Base-by-base conservation (phyloP, 306 rosid genomes). In the Pyrus betulifolia region DNA sequence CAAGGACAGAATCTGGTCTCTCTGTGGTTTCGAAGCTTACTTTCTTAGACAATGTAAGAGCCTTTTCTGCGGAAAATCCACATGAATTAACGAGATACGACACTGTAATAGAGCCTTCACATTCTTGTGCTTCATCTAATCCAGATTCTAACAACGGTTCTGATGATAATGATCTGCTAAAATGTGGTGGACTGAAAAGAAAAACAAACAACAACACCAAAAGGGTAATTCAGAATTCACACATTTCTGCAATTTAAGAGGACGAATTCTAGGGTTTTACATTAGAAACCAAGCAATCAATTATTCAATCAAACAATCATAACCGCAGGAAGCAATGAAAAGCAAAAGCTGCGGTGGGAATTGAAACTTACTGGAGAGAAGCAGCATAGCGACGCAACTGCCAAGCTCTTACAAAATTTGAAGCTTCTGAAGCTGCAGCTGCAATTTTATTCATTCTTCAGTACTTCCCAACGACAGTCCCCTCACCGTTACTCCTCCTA, bases 71-170 rank as follows among this genome's bases (percentile, higher is more conserved):
- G 45, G 57, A 28, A n/a, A 76, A 65, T 22, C 79, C 67, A 58
- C 74, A 76, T 17, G 79, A 76, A 38, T 67, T 35, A 8, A 67
- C 40, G 80, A 76, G 80, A 30, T 23, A 67, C 6, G 60, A 68
- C 21, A 51, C 80, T 3, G 74, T 68, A 22, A 18, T 68, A 67
- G 45, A 68, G 25, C 28, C 74, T 25, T 61, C 33, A 12, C 13
- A 18, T 61, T 61, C 19, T 61, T 61, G 33, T 5, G 8, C 33
- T 61, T 25, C 27, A 18, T 70, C 57, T 23, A 23, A 23, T 25
- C 33, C 35, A 25, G 66, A 25, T 2, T 5, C 66, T 61, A 61
- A 61, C 35, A 8, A 61, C 10, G 66, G 14, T 22, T 58, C 11
- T 58, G 30, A 58, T 58, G 63, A 58, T 9, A 58, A 22, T 9